Percentiles rank a stretch among this genome's conserved stretches.
These are phyloP conservation scores for Pythium oligandrum DNA, from an alignment of 352 stramenopile species.

Conservation along the genomic window DNA sequence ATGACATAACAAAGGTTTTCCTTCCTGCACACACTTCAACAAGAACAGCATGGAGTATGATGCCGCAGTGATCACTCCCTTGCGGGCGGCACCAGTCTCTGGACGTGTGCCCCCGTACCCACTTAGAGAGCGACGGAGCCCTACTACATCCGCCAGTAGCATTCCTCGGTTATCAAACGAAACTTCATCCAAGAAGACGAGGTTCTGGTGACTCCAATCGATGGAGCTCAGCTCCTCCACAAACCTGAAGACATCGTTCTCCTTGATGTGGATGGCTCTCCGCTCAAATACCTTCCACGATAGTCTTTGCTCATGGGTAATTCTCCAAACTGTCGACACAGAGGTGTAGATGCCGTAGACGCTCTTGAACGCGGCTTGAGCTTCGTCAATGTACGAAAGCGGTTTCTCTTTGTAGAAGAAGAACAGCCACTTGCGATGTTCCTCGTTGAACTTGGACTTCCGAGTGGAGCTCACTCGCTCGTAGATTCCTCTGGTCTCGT, in stretches of 20 bases:
- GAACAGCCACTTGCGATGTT: slow-evolving; percentile 11
- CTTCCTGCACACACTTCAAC: too few relatives aligned
- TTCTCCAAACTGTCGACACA: slow-evolving; percentile 9
- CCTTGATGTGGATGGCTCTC: slow-evolving; percentile 23
- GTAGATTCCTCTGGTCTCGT: slow-evolving; percentile 14
- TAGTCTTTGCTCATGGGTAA: slow-evolving; percentile 12
- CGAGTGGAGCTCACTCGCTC: slow-evolving; percentile 5
- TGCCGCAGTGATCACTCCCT: too few relatives aligned
- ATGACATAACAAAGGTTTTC: too few relatives aligned
- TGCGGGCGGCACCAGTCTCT: too few relatives aligned
- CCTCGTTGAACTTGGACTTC: slow-evolving; percentile 11
- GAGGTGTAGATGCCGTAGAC: neutral
- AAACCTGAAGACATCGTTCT: slow-evolving; percentile 19
- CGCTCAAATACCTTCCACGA: slow-evolving; percentile 26
- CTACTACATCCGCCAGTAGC: too few relatives aligned
- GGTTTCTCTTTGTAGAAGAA: slow-evolving; percentile 12
- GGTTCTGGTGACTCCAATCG: neutral
- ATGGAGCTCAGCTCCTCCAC: slow-evolving; percentile 17
- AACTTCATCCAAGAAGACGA: neutral
- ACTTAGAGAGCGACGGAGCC: too few relatives aligned
- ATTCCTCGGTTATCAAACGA: neutral
- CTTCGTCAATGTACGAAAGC: slow-evolving; percentile 19
- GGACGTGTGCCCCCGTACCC: too few relatives aligned
- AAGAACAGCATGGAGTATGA: too few relatives aligned
- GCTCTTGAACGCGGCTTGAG: slow-evolving; percentile 3